Evolutionary conservation across 306 rosid species (phyloP), one percentile per base, ranked within the genome.

Genomic region (Cucurbita argyrosperma): DNA sequence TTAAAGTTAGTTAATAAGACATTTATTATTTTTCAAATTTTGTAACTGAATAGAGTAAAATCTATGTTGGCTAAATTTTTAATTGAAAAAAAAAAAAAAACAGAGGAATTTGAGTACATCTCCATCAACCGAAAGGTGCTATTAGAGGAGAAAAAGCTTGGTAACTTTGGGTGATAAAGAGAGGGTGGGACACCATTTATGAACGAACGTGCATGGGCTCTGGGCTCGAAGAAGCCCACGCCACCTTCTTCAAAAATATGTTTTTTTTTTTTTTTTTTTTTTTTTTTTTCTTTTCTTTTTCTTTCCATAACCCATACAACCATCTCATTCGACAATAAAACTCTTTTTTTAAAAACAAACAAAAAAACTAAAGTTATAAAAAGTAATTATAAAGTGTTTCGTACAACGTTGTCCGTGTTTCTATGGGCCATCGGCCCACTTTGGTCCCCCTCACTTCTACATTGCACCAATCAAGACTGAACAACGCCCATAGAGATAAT

Each of bases 141-240:
- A 30, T 40, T 46, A 9, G 11, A 46, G 0, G 51, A 46, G 35
- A 0, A 57, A 61, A 61, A 61, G 21, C 5, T 61, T 8, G 7
- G 8, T 38, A 38, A 62, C 26, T 62, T 47, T 47, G n/a, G 37
- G 46, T 15, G 46, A 68, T 8, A 47, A 47, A 21, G 19, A 68
- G 72, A 30, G 56, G 3, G 59, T 26, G 59, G 49, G 16, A 5
- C 75, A 51, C 4, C 30, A 71, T 53, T 6, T 9, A 45, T n/a
- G 88, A 84, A 90, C 80, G 87, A 84, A 90, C 80, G 78, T 77
- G 84, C 69, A 86, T 71, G 74, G 82, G 90, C 91, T 80, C 90
- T 77, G 72, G 90, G 91, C 89, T 87, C 90, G 85, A 86, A 87
- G 85, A 77, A 76, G 78, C 51, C 82, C 74, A 75, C 62, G 75